phyloP scores from a whole-genome alignment of 768 basidiomycete species.

The Suillus weaverae region DNA sequence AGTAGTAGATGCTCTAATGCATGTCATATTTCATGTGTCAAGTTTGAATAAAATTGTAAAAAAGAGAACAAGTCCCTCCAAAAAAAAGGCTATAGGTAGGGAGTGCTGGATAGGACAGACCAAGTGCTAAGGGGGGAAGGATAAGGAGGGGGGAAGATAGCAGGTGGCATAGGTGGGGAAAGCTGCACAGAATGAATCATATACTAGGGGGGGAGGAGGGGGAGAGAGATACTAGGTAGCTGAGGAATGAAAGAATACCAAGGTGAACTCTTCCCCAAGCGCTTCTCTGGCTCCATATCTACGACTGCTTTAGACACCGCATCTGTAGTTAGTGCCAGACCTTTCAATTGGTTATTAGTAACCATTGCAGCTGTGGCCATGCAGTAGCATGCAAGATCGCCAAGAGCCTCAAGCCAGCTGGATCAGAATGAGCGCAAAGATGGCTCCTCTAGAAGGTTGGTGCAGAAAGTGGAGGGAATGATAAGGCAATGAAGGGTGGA shows the following conservation, averaged over 20 bases:
- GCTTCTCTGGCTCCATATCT: too few relatives aligned
- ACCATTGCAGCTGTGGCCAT: conserved; percentile 90
- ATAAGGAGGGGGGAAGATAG: not conserved
- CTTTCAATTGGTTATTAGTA: conserved; percentile 45
- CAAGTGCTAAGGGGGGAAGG: not conserved
- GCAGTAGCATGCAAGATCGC: conserved; percentile 91
- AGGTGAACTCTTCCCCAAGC: too few relatives aligned
- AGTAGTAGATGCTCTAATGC: not conserved
- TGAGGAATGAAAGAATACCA: too few relatives aligned
- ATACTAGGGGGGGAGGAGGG: too few relatives aligned
- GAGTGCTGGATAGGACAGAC: not conserved
- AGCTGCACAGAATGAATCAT: too few relatives aligned
- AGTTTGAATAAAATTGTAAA: not conserved
- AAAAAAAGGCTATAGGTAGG: not conserved
- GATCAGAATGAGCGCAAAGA: conserved; percentile 65
- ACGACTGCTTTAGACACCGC: too few relatives aligned
- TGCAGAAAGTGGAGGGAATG: conserved; percentile 82
- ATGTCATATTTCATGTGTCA: not conserved
- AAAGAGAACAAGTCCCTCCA: not conserved
- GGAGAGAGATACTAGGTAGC: too few relatives aligned
- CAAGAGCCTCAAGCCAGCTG: conserved; percentile 94
- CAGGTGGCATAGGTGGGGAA: too few relatives aligned
- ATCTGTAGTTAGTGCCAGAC: too few relatives aligned
- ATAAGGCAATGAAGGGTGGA: not conserved
- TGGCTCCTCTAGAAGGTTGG: conserved; percentile 82